Evolutionary conservation across 176 grass and related monocot species (phyloP).

Genomic region (Triticum dicoccoides): DNA sequence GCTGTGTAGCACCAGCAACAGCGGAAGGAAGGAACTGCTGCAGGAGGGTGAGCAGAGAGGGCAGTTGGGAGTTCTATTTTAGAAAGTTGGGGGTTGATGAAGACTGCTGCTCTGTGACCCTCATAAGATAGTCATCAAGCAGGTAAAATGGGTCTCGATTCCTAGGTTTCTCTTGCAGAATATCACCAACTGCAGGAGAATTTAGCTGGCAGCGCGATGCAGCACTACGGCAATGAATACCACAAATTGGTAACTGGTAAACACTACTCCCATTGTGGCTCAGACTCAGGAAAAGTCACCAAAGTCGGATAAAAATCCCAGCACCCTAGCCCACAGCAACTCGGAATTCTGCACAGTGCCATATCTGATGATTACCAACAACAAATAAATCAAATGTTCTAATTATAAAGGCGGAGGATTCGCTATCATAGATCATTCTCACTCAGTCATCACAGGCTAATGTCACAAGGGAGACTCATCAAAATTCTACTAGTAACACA

Average conservation of each 20-base stretch:
- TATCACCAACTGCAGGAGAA: neutral
- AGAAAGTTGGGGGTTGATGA: no score
- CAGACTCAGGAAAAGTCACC: neutral
- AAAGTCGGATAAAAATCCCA: conserved; percentile 21
- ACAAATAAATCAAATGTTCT: conserved; percentile 63
- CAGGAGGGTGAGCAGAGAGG: neutral
- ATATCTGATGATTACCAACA: conserved; percentile 43
- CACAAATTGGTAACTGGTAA: neutral
- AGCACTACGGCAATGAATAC: no score
- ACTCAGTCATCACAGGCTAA: conserved; percentile 56
- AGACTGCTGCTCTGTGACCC: neutral
- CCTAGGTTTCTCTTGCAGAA: neutral
- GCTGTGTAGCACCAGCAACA: neutral
- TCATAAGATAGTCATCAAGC: neutral
- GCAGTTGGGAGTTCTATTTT: neutral
- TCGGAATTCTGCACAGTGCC: conserved; percentile 36
- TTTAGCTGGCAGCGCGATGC: neutral
- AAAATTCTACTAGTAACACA: conserved; percentile 57
- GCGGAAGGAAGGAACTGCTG: neutral
- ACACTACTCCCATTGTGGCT: no score
- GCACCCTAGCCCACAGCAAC: conserved; percentile 21
- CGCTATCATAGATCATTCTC: conserved; percentile 36
- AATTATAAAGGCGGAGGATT: conserved; percentile 58
- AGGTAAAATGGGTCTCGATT: neutral
- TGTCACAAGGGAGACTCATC: conserved; percentile 44